These are phyloP conservation scores for Lepidium sativum DNA, from an alignment of 345 rosid genomes.

Conservation along the genomic window DNA sequence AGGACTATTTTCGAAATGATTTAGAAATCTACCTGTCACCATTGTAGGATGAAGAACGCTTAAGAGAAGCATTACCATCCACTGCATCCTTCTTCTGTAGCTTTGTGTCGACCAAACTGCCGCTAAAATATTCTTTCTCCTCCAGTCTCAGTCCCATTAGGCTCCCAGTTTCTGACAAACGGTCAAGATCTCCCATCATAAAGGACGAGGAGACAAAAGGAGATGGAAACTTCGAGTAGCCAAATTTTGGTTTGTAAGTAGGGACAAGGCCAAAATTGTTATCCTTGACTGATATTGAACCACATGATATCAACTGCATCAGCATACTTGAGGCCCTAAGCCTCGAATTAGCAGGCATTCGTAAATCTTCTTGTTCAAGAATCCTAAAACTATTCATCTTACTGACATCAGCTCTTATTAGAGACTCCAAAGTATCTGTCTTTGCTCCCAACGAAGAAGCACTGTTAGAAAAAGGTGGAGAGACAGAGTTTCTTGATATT, in stretches of 20 bases:
- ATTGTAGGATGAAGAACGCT: conserved; percentile 93
- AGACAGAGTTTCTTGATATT: conserved; percentile 44
- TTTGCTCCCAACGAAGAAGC: conserved; percentile 65
- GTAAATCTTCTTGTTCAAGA: conserved; percentile 68
- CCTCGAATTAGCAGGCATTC: conserved; percentile 51
- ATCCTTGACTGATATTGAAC: conserved; percentile 92
- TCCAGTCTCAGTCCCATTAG: conserved; percentile 60
- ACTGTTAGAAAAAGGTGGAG: conserved; percentile 64
- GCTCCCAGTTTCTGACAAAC: conserved; percentile 75
- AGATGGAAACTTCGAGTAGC: conserved; percentile 58
- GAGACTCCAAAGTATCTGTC: conserved; percentile 83
- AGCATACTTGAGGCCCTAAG: conserved; percentile 69
- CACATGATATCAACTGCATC: conserved; percentile 93
- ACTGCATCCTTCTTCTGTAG: conserved; percentile 38
- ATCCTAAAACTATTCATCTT: conserved; percentile 90
- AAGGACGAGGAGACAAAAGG: conserved; percentile 66
- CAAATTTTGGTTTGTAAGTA: conserved; percentile 59
- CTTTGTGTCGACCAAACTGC: conserved; percentile 80
- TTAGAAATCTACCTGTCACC: conserved; percentile 63
- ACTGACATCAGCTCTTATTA: conserved; percentile 80
- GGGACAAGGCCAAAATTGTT: conserved; percentile 82
- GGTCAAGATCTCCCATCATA: conserved; percentile 73
- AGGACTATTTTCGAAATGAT: neutral
- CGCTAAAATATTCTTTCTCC: conserved; percentile 90
- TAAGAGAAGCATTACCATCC: conserved; percentile 43